Evolutionary conservation across 257 asterid genomes (phyloP), one percentile per base, ranked within the genome.

Genomic region (Solanum arcanum): DNA sequence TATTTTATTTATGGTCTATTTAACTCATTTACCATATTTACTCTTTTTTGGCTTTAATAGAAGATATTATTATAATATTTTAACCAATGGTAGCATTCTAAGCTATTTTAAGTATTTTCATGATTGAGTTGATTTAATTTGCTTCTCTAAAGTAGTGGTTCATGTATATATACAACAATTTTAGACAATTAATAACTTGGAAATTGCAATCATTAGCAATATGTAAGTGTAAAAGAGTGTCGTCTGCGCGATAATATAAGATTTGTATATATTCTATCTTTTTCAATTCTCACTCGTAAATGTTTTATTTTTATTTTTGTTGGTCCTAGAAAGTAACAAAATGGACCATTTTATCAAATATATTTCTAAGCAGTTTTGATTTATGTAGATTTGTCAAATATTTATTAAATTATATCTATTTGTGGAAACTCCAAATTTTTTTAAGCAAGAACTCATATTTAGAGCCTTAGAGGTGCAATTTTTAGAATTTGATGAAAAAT

Each of bases 211-310:
- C 62, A 52, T 16, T 52, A 16, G 62, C 9, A 16, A 52, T 52
- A 52, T 52, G 21, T 16, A 16, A 52, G 60, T 16, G 60, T 52
- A 52, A 52, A 52, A 52, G 62, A 0, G 23, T 52, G 8, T 0
- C 2, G 16, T 52, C 62, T 23, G 16, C 62, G 0, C 18, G 4
- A 0, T 52, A 52, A 52, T 9, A 52, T 16, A 52, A 52, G 1
- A 52, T 52, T 2, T 0, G 4, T 16, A 52, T 52, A 52, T 52
- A 3, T 16, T 52, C 0, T 16, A 52, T 0, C 0, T 3, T 16
- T 52, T 52, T 52, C 3, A 52, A 2, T 16, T 52, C 0, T 52
- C 4, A 52, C 23, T 0, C 18, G 8, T 0, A 3, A 0, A 0
- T 1, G 6, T 52, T 16, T 16, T 21, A 15, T 3, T 7, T 39